Base-by-base conservation (phyloP, 805 yeast genomes). In the Zygosaccharomyces pseudorouxii region DNA sequence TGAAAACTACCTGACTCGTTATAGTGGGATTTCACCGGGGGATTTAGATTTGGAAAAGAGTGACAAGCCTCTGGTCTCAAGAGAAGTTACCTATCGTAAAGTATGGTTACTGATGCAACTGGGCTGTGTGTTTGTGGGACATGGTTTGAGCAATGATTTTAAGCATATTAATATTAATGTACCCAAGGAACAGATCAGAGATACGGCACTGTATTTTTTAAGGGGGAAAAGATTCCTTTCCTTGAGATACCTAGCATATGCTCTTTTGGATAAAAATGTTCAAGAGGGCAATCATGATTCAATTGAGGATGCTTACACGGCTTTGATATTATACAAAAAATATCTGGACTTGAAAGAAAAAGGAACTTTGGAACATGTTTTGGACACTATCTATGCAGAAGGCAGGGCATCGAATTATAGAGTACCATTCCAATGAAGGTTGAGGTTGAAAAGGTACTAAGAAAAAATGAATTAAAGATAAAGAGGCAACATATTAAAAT, bases 271-370 rank as follows among this genome's bases (percentile, higher is more conserved):
- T 29, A 82, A 80, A 52, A 77, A 81, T 42, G 95, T 95, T 28
- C 99, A 93, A 65, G 81, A 81, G 2, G 96, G 93, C 1, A 92
- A 92, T 62, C 99, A 93, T 67, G 98, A 95, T 64, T 92, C 98
- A 0, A 89, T 93, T 39, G 99, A 93, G 62, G 99, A 93, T 71
- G 97, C 99, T 0, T 71, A 75, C 48, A 84, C 95, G 9, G 98
- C 99, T 0, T 73, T 93, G 56, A 67, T 78, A 39, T 70, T 93
- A 30, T 95, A 87, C 70, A 78, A 80, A 52, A 81, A 80, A 59
- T 92, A 87, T 60, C 67, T 78, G 59, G 82, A 84, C 54, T 72
- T 92, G 54, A 70, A 72, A 45, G 74, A 71, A 3, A 64, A 68
- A 0, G 92, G 86, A 0, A 73, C 71, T 25, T 77, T 92, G 49